Evolutionary conservation across 495 filamentous ascomycete genomes (phyloP).

Genomic region (Astrothelium macrocarpum): DNA sequence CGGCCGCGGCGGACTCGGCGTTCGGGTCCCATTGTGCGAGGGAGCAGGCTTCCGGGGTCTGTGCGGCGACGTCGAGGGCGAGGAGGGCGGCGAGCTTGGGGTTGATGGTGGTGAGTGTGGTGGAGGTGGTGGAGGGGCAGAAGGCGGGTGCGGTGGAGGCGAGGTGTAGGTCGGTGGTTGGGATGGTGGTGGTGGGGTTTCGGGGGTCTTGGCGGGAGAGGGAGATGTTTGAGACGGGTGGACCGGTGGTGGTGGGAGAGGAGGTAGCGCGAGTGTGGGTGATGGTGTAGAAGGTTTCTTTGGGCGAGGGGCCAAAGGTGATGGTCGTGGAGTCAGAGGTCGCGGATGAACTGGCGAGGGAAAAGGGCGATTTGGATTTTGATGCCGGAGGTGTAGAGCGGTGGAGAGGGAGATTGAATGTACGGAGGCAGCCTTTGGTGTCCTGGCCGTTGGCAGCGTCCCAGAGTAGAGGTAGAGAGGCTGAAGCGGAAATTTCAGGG

Average conservation of each 20-base stretch:
- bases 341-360: not conserved
- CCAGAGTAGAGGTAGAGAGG: conserved; percentile 44
- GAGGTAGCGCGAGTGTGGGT: conserved; percentile 17
- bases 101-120: conserved; percentile 61
- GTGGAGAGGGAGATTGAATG: conserved; percentile 1
- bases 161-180: conserved; percentile 23
- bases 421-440: not conserved
- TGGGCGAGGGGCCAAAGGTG: conserved; percentile 22
- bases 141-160: conserved; percentile 17
- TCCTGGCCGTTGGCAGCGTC: conserved; percentile 47
- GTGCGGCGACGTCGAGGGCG: conserved; percentile 54
- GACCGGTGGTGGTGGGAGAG: not conserved
- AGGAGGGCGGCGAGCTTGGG: conserved; percentile 60
- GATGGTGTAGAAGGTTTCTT: conserved; percentile 26
- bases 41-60: conserved; percentile 33
- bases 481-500: conserved; percentile 28
- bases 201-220: conserved; percentile 27
- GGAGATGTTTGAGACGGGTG: conserved; percentile 18
- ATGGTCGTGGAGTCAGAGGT: conserved; percentile 12
- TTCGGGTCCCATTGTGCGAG: conserved; percentile 36
- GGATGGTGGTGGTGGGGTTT: conserved; percentile 20
- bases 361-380: not conserved
- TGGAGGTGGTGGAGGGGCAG: conserved; percentile 28
- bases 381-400: not conserved
- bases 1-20: conserved; percentile 28